Conservation (phyloP, 176 grass and related monocot genomes). For the Alloteropsis semialata region DNA sequence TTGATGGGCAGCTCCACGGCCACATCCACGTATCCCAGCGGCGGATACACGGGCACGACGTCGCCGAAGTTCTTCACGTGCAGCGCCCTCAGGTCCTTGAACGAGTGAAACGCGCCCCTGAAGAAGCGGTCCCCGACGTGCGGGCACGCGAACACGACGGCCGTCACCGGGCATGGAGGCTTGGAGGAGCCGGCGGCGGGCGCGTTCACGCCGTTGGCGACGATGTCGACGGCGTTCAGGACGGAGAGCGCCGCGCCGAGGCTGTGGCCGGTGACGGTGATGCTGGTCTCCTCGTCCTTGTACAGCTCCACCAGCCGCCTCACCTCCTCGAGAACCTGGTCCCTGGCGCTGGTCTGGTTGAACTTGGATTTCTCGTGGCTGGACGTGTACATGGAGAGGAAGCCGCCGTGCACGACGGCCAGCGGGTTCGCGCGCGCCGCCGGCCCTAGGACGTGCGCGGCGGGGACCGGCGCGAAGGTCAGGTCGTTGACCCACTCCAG, state of each 20-base stretch:
- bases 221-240: too few species aligned
- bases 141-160: too few species aligned
- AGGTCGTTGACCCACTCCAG: not conserved
- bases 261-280: too few species aligned
- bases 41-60: constrained; percentile 39
- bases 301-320: too few species aligned
- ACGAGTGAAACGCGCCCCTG: not conserved
- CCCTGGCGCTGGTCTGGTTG: not conserved
- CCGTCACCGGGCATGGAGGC: too few species aligned
- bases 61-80: constrained; percentile 37
- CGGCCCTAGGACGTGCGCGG: not conserved
- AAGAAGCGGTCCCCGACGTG: constrained; percentile 35
- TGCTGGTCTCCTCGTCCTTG: too few species aligned
- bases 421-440: not conserved
- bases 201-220: too few species aligned
- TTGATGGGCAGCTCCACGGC: constrained; percentile 35
- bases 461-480: not conserved
- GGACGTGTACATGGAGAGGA: not conserved
- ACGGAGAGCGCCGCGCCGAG: too few species aligned
- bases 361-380: not conserved
- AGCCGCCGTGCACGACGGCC: not conserved
- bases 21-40: constrained; percentile 35
- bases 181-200: too few species aligned
- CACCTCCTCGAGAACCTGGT: too few species aligned
- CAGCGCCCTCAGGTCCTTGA: constrained; percentile 24